Evolutionary conservation across 1,139 yeast genomes (phyloP).

Genomic region (Nadsonia starkeyi-henricii): DNA sequence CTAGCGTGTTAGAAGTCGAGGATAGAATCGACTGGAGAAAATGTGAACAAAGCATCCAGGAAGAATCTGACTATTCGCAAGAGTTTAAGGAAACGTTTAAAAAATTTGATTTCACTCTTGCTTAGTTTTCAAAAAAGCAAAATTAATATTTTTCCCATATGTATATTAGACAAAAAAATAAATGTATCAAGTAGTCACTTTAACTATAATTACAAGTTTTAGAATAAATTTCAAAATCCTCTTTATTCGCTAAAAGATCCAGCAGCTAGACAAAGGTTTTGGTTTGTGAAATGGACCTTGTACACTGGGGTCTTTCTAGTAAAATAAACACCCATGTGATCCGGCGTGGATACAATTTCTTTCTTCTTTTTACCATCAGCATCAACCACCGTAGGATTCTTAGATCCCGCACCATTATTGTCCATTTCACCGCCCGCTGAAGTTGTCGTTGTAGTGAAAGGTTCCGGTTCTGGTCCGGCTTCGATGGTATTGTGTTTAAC

Average conservation of each 20-base stretch:
- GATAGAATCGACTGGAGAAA: slow-evolving; percentile 57
- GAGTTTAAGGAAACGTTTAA: slow-evolving; percentile 39
- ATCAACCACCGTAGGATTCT: slow-evolving; percentile 8
- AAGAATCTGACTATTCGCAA: slow-evolving; percentile 48
- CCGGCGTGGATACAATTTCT: slow-evolving; percentile 69
- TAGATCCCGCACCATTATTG: slow-evolving; percentile 1
- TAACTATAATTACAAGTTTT: slow-evolving; percentile 15
- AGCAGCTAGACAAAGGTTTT: slow-evolving; percentile 84
- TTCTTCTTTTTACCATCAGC: slow-evolving; percentile 39
- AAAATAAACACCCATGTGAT: slow-evolving; percentile 89
- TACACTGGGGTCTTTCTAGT: slow-evolving; percentile 92
- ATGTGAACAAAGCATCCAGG: slow-evolving; percentile 44
- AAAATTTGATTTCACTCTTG: slow-evolving; percentile 29
- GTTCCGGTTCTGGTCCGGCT: slow-evolving; percentile 71
- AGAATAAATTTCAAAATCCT: slow-evolving; percentile 35
- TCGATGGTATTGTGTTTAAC: slow-evolving; percentile 73
- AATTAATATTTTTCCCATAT: no score
- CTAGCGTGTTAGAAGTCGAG: slow-evolving; percentile 41
- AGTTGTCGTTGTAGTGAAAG: slow-evolving; percentile 24
- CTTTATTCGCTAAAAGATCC: slow-evolving; percentile 58
- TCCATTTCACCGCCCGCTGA: slow-evolving; percentile 9
- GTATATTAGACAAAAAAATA: no score
- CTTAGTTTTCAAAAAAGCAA: neutral
- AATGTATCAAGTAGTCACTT: no score
- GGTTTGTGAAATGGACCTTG: slow-evolving; percentile 79